Evolutionary conservation across 805 yeast genomes (phyloP).

Genomic region (Zygosaccharomyces gambellarensis): DNA sequence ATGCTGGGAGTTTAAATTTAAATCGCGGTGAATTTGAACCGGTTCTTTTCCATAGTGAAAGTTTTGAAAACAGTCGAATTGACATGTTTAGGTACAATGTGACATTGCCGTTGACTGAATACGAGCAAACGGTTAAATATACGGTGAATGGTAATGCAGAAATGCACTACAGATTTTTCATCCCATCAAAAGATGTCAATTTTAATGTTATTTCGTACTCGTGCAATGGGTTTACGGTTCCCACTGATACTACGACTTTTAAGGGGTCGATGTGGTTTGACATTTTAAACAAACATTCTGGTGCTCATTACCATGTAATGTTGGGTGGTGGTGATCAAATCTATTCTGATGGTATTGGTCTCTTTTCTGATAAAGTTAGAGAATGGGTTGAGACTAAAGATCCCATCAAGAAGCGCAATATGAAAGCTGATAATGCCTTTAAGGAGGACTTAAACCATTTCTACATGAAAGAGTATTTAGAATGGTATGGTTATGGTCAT

Average conservation of each 20-base stretch:
- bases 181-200: slow-evolving; percentile 60
- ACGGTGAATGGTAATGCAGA: slow-evolving; percentile 44
- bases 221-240: slow-evolving; percentile 85
- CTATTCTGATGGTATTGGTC: slow-evolving; percentile 77
- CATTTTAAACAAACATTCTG: slow-evolving; percentile 62
- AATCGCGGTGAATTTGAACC: slow-evolving; percentile 45
- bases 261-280: slow-evolving; percentile 84
- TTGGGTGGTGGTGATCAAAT: slow-evolving; percentile 97
- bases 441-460: slow-evolving; percentile 53
- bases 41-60: slow-evolving; percentile 39
- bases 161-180: slow-evolving; percentile 55
- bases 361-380: slow-evolving; percentile 46
- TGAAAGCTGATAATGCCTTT: slow-evolving; percentile 45
- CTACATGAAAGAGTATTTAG: slow-evolving; percentile 68
- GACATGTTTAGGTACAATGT: slow-evolving; percentile 66
- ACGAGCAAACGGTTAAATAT: slow-evolving; percentile 64
- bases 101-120: slow-evolving; percentile 41
- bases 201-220: slow-evolving; percentile 83
- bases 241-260: slow-evolving; percentile 60
- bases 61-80: slow-evolving; percentile 33
- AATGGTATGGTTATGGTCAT: slow-evolving; percentile 88
- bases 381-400: slow-evolving; percentile 60
- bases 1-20: not conserved
- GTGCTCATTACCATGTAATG: slow-evolving; percentile 81
- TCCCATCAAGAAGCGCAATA: slow-evolving; percentile 42